phyloP scores from a whole-genome alignment of 192 early-diverging fungal genomes.

The Linderina pennispora region DNA sequence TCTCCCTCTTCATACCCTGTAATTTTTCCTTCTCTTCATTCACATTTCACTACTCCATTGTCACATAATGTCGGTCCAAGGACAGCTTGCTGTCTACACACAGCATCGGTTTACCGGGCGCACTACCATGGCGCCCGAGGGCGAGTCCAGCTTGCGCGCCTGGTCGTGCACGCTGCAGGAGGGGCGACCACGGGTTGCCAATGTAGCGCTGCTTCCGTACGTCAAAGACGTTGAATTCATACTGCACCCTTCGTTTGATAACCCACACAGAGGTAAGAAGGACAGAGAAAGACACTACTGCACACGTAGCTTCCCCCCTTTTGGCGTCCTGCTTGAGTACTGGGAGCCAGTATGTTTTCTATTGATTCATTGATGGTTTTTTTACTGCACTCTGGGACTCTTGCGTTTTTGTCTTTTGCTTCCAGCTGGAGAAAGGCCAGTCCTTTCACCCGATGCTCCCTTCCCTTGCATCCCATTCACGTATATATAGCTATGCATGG shows the following conservation, averaged over 20 bases:
- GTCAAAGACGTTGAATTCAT: slow-evolving; percentile 40
- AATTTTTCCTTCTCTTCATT: too few relatives aligned
- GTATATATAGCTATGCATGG: too few relatives aligned
- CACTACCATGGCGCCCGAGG: slow-evolving; percentile 11
- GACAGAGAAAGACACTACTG: slow-evolving; percentile 2
- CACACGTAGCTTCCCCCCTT: background rate
- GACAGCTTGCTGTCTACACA: slow-evolving; percentile 25
- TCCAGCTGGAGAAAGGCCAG: too few relatives aligned
- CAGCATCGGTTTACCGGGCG: slow-evolving; percentile 21
- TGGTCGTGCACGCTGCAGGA: slow-evolving; percentile 41
- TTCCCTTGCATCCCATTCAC: too few relatives aligned
- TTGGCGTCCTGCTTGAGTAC: background rate
- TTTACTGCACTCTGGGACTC: slow-evolving; percentile 1
- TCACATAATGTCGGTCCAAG: slow-evolving; percentile 8
- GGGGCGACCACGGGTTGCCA: slow-evolving; percentile 17
- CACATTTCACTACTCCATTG: too few relatives aligned
- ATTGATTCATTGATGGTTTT: too few relatives aligned
- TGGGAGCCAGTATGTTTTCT: background rate
- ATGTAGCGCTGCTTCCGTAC: slow-evolving; percentile 27
- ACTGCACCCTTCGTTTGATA: slow-evolving; percentile 39
- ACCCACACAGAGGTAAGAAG: slow-evolving; percentile 35
- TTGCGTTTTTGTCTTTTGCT: too few relatives aligned
- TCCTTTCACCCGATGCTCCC: too few relatives aligned
- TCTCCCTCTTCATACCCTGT: too few relatives aligned
- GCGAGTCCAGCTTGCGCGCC: slow-evolving; percentile 29